Evolutionary conservation across 192 early-diverging fungal genomes (phyloP).

Genomic region (Chytriomyces confervae): DNA sequence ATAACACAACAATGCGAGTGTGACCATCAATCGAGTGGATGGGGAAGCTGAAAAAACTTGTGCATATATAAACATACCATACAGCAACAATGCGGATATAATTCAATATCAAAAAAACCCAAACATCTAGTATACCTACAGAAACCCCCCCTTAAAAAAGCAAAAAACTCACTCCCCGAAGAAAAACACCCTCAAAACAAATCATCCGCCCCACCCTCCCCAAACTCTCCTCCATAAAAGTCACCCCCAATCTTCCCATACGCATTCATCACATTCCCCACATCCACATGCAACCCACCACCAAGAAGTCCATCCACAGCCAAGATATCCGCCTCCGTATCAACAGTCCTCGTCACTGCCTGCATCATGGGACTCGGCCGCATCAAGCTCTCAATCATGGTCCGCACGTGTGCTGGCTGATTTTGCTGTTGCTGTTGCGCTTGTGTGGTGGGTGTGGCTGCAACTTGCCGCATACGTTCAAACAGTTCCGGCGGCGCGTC

Average conservation of each 20-base stretch:
- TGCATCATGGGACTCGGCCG: constrained; percentile 3
- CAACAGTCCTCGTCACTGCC: neutral
- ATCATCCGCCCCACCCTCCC: neutral
- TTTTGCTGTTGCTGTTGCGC: too few relatives aligned
- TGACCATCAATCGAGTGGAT: too few relatives aligned
- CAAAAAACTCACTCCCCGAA: too few relatives aligned
- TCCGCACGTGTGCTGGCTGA: too few relatives aligned
- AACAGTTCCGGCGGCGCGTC: constrained; percentile 1
- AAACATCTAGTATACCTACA: too few relatives aligned
- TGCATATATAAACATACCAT: too few relatives aligned
- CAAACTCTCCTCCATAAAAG: constrained; percentile 9
- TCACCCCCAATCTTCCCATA: constrained; percentile 3
- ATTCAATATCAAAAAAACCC: too few relatives aligned
- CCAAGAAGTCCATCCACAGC: neutral
- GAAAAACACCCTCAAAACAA: constrained; percentile 1
- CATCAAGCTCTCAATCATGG: neutral
- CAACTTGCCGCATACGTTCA: neutral
- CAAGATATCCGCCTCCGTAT: constrained; percentile 1
- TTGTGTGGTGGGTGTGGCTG: neutral
- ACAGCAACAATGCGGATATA: too few relatives aligned
- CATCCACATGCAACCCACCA: neutral
- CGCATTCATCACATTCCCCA: neutral
- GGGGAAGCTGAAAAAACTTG: too few relatives aligned
- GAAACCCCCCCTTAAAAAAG: too few relatives aligned
- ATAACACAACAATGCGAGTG: too few relatives aligned